Evolutionary conservation across 805 yeast genomes (phyloP).

Genomic region (Blastobotrys peoriensis): DNA sequence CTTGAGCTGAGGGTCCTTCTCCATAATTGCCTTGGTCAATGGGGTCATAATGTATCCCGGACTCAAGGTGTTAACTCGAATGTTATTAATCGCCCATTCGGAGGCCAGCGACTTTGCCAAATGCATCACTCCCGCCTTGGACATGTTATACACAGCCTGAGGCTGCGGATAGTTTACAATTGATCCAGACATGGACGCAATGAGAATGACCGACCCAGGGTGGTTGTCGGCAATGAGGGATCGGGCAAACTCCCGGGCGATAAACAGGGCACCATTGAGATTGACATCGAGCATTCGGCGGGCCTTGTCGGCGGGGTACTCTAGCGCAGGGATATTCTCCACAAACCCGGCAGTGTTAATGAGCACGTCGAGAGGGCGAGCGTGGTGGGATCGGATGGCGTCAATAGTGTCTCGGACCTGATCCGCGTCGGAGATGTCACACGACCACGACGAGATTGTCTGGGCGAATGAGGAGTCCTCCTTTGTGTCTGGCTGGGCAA

Average conservation of each 20-base stretch:
- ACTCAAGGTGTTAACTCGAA: slow-evolving; percentile 70
- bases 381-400: slow-evolving; percentile 52
- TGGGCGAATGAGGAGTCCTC: too few relatives aligned
- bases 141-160: slow-evolving; percentile 77
- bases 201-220: slow-evolving; percentile 69
- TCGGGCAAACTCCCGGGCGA: slow-evolving; percentile 67
- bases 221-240: slow-evolving; percentile 48
- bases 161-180: slow-evolving; percentile 80
- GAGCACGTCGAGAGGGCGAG: slow-evolving; percentile 55
- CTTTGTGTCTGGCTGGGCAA: slow-evolving; percentile 2
- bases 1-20: slow-evolving; percentile 45
- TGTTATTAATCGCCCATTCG: slow-evolving; percentile 75
- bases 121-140: slow-evolving; percentile 83
- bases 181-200: slow-evolving; percentile 85
- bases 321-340: slow-evolving; percentile 72
- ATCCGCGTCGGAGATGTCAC: slow-evolving; percentile 63
- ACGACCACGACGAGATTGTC: slow-evolving; percentile 52
- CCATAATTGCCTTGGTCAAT: slow-evolving; percentile 62
- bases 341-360: slow-evolving; percentile 83
- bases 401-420: slow-evolving; percentile 51
- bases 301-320: slow-evolving; percentile 66
- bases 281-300: slow-evolving; percentile 65
- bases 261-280: slow-evolving; percentile 67
- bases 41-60: slow-evolving; percentile 83
- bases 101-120: slow-evolving; percentile 68